These are phyloP conservation scores for Mycena chlorophos DNA, from an alignment of 768 basidiomycete genomes.

Conservation along the genomic window DNA sequence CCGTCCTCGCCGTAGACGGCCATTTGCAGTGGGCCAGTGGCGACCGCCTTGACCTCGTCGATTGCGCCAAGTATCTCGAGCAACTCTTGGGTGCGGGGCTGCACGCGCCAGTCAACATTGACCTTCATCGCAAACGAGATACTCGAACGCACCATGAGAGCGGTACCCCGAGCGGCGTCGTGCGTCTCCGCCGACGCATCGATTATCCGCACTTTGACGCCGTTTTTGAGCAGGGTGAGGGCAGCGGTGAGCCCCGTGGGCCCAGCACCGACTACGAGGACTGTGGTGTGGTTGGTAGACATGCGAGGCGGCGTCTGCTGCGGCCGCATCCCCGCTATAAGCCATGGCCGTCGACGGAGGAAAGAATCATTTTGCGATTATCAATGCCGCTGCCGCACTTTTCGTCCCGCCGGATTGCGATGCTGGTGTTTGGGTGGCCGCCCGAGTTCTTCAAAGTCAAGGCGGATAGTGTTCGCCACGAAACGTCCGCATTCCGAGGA, in stretches of 20 bases:
- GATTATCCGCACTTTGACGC: constrained; percentile 28
- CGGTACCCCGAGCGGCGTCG: constrained; percentile 23
- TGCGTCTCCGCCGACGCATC: constrained; percentile 14
- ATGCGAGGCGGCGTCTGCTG: no score
- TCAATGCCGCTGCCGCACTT: no score
- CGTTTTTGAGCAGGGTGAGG: constrained; percentile 24
- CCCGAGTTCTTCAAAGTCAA: no score
- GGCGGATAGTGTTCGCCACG: no score
- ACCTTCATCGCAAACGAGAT: not conserved
- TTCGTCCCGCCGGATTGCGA: no score
- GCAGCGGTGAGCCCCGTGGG: constrained; percentile 31
- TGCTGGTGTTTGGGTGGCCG: no score
- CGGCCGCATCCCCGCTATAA: no score
- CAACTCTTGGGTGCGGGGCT: constrained; percentile 30
- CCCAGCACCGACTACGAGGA: constrained; percentile 28
- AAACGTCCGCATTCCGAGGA: no score
- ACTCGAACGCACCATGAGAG: constrained; percentile 3
- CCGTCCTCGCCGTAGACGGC: constrained; percentile 11
- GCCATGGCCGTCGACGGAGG: no score
- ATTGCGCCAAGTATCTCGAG: constrained; percentile 30
- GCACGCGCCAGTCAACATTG: not conserved
- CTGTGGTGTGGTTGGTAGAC: not conserved
- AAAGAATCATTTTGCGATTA: no score
- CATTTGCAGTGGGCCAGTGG: constrained; percentile 8
- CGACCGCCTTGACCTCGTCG: constrained; percentile 19